phyloP scores from a whole-genome alignment of 108 stramenopile genomes.

The Mayamaea pseudoterrestris region DNA sequence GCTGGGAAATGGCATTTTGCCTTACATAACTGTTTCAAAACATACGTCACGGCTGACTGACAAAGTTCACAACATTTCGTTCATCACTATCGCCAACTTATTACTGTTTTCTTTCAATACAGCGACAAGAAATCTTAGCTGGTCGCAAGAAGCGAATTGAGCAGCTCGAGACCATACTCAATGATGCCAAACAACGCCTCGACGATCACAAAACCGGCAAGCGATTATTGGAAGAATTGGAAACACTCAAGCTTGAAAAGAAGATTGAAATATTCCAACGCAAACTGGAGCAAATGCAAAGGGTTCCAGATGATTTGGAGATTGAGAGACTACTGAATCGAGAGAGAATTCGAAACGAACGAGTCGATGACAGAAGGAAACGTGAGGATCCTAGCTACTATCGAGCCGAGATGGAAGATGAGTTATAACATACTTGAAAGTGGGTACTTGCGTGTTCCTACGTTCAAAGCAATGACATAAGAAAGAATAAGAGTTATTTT shows the following conservation, averaged over 20 bases:
- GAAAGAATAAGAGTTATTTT: not conserved
- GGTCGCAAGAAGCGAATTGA: not conserved
- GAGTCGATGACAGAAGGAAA: conserved; percentile 1
- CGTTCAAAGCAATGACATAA: not conserved
- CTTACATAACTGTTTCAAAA: too few species aligned
- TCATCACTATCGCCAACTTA: too few species aligned
- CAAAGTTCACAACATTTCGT: too few species aligned
- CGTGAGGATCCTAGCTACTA: too few species aligned
- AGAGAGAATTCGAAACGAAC: not conserved
- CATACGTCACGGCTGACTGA: too few species aligned
- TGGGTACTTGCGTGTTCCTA: not conserved
- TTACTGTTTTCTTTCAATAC: not conserved
- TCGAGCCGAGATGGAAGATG: not conserved
- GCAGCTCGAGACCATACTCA: conserved; percentile 3
- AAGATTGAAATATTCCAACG: conserved; percentile 1
- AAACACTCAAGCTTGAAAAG: conserved; percentile 1
- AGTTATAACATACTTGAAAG: not conserved
- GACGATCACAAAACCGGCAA: not conserved
- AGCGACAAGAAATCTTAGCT: conserved; percentile 4
- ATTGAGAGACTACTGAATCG: conserved; percentile 2
- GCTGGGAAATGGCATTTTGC: too few species aligned
- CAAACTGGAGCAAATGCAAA: conserved; percentile 2
- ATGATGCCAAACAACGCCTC: conserved; percentile 2
- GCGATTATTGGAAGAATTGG: not conserved
- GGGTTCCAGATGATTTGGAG: not conserved